phyloP scores from a whole-genome alignment of 163 green algal genomes.

The Volvox carteri region DNA sequence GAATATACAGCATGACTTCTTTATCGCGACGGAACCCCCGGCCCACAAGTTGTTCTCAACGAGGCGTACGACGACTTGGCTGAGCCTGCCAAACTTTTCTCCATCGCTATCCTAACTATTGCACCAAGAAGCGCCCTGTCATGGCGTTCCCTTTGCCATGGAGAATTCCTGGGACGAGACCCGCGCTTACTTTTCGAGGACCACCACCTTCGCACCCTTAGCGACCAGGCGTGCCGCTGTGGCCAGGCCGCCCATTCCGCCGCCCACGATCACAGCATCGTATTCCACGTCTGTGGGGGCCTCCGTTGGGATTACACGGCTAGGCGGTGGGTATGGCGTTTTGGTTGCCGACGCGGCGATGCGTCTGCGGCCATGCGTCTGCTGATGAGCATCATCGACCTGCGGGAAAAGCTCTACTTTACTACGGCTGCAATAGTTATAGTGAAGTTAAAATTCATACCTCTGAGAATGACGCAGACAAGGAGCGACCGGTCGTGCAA shows the following conservation, averaged over 20 bases:
- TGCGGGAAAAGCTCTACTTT: background rate
- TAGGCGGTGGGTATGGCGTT: conserved; percentile 54
- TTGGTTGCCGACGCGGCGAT: conserved; percentile 30
- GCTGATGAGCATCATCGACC: background rate
- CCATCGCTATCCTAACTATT: too few species aligned
- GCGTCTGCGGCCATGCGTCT: background rate
- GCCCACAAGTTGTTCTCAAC: too few species aligned
- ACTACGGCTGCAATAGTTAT: background rate
- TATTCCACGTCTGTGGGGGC: conserved; percentile 80
- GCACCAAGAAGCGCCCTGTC: too few species aligned
- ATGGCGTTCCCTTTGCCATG: too few species aligned
- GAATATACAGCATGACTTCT: too few species aligned
- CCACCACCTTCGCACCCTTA: conserved; percentile 88
- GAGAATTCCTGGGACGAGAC: too few species aligned
- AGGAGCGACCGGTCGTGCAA: background rate
- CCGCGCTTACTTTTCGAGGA: conserved; percentile 86
- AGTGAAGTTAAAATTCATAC: background rate
- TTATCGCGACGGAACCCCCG: too few species aligned
- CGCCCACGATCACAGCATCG: conserved; percentile 94
- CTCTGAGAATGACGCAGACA: background rate
- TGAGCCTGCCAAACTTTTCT: too few species aligned
- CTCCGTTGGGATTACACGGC: conserved; percentile 53
- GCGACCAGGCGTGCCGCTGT: conserved; percentile 88
- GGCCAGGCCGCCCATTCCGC: conserved; percentile 93
- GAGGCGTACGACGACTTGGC: too few species aligned